Base-by-base conservation (phyloP, 2,329 filamentous ascomycete genomes). In the Fusarium papillatum region DNA sequence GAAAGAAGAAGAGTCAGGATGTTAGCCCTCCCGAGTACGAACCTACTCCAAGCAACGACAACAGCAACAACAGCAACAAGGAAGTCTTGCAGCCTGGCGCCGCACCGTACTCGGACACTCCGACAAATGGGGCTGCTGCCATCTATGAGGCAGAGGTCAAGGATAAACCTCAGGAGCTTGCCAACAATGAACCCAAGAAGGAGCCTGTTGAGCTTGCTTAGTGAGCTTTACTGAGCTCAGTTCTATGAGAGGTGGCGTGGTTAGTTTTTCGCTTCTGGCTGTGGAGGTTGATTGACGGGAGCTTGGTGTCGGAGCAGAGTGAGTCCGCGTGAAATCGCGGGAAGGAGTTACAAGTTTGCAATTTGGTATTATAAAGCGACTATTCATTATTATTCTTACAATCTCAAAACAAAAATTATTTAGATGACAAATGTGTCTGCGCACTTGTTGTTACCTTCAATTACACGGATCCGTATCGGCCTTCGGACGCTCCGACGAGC, bases 81-180 rank as follows among this genome's bases (percentile, higher is more conserved):
- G 22, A 36, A 17, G 22, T 34, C 6, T 66, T 43, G 61, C 16
- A 55, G 26, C 39, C 62, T 24, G 50, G 67, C 26, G 46, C 24
- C 24, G 24, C 46, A 17, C 46, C 16, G 24, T 50, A 64, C 14
- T 74, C 60, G 26, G 67, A 71, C 13, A 29, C 46, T 50, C 46
- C 24, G 46, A 10, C 46, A 7, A 50, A 50, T 13, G 50, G 16
- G 26, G 50, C 26, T 31, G 5, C 5, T 50, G 43, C 48, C 19
- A 64, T 74, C 24, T 60, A 74, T 16, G 72, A 74, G 43, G 72
- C 68, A 16, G 67, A 74, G 14, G 71, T 43, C 17, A 53, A 64
- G 29, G 74, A 50, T 29, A 62, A 71, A 6, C 71, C 68, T 26
- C 68, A 74, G 24, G 72, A 74, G 63, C 72, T 74, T 41, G 29